Base-by-base conservation (phyloP, 2,329 filamentous ascomycete species). In the Emmonsia crescens region DNA sequence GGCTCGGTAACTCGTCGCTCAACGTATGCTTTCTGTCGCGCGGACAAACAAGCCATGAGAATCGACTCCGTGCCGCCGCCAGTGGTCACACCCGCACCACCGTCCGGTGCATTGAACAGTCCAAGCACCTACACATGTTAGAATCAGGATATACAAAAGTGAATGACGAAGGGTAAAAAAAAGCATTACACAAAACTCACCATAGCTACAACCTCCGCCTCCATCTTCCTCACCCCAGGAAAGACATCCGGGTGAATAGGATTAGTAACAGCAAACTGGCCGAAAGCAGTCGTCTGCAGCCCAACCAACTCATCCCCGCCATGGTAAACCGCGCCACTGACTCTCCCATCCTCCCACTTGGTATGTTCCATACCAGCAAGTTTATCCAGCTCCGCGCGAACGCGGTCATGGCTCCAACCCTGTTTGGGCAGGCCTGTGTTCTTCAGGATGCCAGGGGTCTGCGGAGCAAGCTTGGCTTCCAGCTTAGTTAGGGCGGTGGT, bases 161-260 rank as follows among this genome's bases (percentile, higher is more conserved):
- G 19, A 24, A 49, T 5, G 27, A 21, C 31, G 19, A 27, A 36
- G 36, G 44, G 59, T n/a, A 60, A 40, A 19, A 33, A n/a, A 29
- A 27, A 57, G 21, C 12, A 38, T 60, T 5, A 29, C 29, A 12
- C 33, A 46, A n/a, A 61, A 33, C 60, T 31, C 60, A 95, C 91
- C 93, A 99, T 99, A 66, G 92, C 89, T 59, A 99, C 94, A 64
- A 99, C 81, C 78, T 99, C 94, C 52, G 94, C 93, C 79, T 99
- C 94, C 94, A 99, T 99, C 83, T 99, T 99, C 70, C 94, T 83
- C 59, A 99, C 92, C 33, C 93, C 94, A 19, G 94, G 94, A 77
- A 99, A 99, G 51, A 99, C 93, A 77, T 99, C 94, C 6, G 94
- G 94, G 74, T 99, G 94, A 68, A 99, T 94, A 2, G 94, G 94